phyloP scores from a whole-genome alignment of 2,329 filamentous ascomycete genomes.

The Lojkania enalia region DNA sequence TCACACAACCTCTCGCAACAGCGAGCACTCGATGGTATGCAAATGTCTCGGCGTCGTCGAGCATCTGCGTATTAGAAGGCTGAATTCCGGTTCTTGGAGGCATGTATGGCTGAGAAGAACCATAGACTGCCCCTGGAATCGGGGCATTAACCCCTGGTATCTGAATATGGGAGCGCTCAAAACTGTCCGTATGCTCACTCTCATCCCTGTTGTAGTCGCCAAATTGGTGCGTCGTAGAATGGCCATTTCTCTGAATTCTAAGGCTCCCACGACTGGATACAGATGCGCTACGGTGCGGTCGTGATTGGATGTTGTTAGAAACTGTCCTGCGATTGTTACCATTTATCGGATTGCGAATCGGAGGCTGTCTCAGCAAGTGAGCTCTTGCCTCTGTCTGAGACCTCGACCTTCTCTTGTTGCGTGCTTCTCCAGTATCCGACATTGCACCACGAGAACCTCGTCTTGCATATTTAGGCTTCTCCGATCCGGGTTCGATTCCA shows the following conservation, averaged over 20 bases:
- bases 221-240: slow-evolving; percentile 15
- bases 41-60: slow-evolving; percentile 54
- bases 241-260: slow-evolving; percentile 29
- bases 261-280: slow-evolving; percentile 43
- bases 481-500: slow-evolving; percentile 34
- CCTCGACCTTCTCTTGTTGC: slow-evolving; percentile 27
- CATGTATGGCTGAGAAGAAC: slow-evolving; percentile 9
- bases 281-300: slow-evolving; percentile 34
- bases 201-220: slow-evolving; percentile 29
- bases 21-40: slow-evolving; percentile 35
- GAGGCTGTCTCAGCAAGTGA: slow-evolving; percentile 26
- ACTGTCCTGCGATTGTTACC: slow-evolving; percentile 19
- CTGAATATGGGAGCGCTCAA: slow-evolving; percentile 34
- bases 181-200: slow-evolving; percentile 35
- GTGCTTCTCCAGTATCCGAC: slow-evolving; percentile 10
- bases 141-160: slow-evolving; percentile 44
- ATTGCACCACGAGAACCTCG: slow-evolving; percentile 19
- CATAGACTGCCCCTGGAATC: slow-evolving; percentile 23
- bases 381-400: slow-evolving; percentile 32
- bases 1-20: slow-evolving; percentile 39
- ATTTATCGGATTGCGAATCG: slow-evolving; percentile 31
- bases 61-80: slow-evolving; percentile 55
- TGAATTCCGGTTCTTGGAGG: slow-evolving; percentile 47
- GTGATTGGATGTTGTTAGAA: slow-evolving; percentile 22
- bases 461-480: slow-evolving; percentile 20